A percentile compares a stretch with the other conserved stretches of the same genome.
These are phyloP conservation scores for Diplodia intermedia DNA, from an alignment of 2,329 filamentous ascomycete species.

Conservation along the genomic window DNA sequence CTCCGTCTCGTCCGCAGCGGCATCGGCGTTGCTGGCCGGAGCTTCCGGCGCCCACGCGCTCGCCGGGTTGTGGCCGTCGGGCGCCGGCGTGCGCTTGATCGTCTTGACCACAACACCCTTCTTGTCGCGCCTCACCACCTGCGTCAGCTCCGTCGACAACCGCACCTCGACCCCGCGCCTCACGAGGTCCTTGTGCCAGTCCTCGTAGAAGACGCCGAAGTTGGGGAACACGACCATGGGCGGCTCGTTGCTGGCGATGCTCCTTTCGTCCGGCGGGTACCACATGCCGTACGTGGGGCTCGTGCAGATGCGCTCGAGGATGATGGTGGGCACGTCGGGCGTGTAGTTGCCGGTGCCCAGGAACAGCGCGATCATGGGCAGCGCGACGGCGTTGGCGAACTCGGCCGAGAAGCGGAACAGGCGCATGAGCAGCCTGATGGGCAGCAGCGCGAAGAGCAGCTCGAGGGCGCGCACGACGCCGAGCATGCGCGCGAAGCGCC, in stretches of 20 bases:
- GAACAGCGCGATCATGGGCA: conserved; percentile 76
- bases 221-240: conserved; percentile 69
- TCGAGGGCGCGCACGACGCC: conserved; percentile 67
- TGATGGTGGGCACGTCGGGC: conserved; percentile 71
- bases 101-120: conserved; percentile 59
- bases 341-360: conserved; percentile 78
- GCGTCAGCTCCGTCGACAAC: conserved; percentile 63
- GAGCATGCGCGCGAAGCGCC: conserved; percentile 61
- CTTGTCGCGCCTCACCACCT: conserved; percentile 59
- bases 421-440: conserved; percentile 69
- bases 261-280: conserved; percentile 59
- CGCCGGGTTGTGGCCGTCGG: conserved; percentile 55
- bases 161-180: conserved; percentile 63
- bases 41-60: conserved; percentile 52
- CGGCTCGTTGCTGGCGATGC: conserved; percentile 58
- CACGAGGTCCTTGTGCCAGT: conserved; percentile 63
- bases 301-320: conserved; percentile 62
- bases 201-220: conserved; percentile 66
- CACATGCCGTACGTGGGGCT: conserved; percentile 66
- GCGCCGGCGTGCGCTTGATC: conserved; percentile 52
- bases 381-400: conserved; percentile 73
- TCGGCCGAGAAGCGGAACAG: conserved; percentile 73
- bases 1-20: conserved; percentile 51
- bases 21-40: conserved; percentile 49
- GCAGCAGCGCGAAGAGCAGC: conserved; percentile 65